Percentiles rank a stretch among this genome's conserved stretches.
phyloP scores from a whole-genome alignment of 805 yeast genomes.

The Starmerella etchellsii region DNA sequence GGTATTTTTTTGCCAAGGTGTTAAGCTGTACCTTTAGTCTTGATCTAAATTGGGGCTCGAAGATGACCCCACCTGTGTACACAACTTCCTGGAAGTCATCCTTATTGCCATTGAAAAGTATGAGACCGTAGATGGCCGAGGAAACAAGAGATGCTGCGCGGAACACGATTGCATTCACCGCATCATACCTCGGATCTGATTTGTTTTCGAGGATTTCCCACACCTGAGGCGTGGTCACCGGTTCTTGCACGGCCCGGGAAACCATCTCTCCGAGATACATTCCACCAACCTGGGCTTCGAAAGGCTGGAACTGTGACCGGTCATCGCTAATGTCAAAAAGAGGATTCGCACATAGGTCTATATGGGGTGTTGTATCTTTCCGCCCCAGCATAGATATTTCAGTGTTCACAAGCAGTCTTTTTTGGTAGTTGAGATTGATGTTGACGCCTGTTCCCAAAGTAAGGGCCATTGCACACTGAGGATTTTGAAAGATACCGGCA shows the following conservation, averaged over 20 bases:
- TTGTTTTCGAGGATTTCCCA: slow-evolving; percentile 7
- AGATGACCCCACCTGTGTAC: slow-evolving; percentile 20
- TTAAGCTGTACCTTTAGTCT: slow-evolving; percentile 6
- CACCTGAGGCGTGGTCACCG: slow-evolving; percentile 5
- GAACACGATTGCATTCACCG: slow-evolving; percentile 9
- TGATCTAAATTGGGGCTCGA: slow-evolving; percentile 14
- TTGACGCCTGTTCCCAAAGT: slow-evolving; percentile 23
- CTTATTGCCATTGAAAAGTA: not conserved
- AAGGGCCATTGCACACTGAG: slow-evolving; percentile 16
- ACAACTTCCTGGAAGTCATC: slow-evolving; percentile 7
- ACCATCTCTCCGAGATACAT: slow-evolving; percentile 14
- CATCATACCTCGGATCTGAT: slow-evolving; percentile 1
- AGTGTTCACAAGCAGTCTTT: slow-evolving; percentile 11
- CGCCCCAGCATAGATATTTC: slow-evolving; percentile 20
- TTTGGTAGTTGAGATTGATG: slow-evolving; percentile 5
- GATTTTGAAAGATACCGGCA: slow-evolving; percentile 12
- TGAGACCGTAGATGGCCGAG: slow-evolving; percentile 12
- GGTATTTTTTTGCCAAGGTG: not conserved
- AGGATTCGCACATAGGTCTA: slow-evolving; percentile 1
- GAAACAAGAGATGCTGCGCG: slow-evolving; percentile 19
- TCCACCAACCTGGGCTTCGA: slow-evolving; percentile 19
- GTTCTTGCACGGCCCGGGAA: not conserved
- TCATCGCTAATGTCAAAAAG: slow-evolving; percentile 9
- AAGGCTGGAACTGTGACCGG: slow-evolving; percentile 15
- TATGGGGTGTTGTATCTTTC: slow-evolving; percentile 6